These are phyloP conservation scores for Hymenoscyphus salicellus DNA, from an alignment of 2,329 filamentous ascomycete species.

Conservation along the genomic window DNA sequence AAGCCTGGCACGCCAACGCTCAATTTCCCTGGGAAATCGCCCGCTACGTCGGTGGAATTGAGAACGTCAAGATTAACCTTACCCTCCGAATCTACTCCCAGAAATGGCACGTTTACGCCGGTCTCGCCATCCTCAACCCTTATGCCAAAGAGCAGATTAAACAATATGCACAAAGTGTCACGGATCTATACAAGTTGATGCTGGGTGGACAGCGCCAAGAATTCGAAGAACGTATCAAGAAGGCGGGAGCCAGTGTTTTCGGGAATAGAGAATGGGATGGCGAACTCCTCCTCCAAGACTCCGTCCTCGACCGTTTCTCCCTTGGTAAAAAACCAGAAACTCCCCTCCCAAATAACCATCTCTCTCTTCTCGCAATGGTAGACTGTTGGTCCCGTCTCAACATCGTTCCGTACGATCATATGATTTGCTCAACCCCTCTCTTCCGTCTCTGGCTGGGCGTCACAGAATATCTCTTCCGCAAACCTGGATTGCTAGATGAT, in stretches of 20 bases:
- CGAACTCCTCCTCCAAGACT: conserved; percentile 69
- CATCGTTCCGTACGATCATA: conserved; percentile 97
- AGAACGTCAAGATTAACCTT: conserved; percentile 99
- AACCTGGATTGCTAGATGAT: conserved; percentile 75
- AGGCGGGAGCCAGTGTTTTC: conserved; percentile 74
- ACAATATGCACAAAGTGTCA: conserved; percentile 89
- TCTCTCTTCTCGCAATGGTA: conserved; percentile 91
- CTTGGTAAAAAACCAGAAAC: conserved; percentile 60
- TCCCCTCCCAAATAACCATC: conserved; percentile 83
- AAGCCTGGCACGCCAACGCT: conserved; percentile 90
- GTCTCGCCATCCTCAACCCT: conserved; percentile 93
- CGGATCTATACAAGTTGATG: conserved; percentile 96
- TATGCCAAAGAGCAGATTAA: conserved; percentile 87
- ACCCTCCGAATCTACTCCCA: conserved; percentile 96
- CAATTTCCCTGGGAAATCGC: conserved; percentile 96
- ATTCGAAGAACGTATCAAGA: conserved; percentile 70
- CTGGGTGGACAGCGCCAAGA: conserved; percentile 77
- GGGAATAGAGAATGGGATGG: conserved; percentile 53
- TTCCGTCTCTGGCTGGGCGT: conserved; percentile 96
- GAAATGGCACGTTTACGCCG: conserved; percentile 99
- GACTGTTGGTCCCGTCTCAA: conserved; percentile 95
- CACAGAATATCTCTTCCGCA: conserved; percentile 93
- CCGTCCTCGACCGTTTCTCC: conserved; percentile 84
- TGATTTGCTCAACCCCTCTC: conserved; percentile 97
- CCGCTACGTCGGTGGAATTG: conserved; percentile 95